Evolutionary conservation across 306 rosid genomes (phyloP).

Genomic region (Pterocarpus santalinus): DNA sequence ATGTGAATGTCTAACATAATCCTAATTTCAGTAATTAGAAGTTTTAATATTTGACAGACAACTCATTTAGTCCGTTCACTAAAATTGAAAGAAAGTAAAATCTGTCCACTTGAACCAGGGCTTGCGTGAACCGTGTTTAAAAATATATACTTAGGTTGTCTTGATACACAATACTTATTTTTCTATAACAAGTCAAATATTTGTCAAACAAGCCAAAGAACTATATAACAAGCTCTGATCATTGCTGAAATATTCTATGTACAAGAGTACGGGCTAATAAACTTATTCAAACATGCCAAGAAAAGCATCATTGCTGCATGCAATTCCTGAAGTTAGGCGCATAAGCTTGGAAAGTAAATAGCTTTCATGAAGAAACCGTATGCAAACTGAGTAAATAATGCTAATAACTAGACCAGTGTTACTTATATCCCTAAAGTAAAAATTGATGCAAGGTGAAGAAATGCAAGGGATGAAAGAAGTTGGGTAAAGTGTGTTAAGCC

Average conservation of each 20-base stretch:
- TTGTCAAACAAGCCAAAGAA: constrained; percentile 5
- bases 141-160: too few relatives aligned
- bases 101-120: too few relatives aligned
- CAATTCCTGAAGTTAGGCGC: too few relatives aligned
- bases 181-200: neutral
- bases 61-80: too few relatives aligned
- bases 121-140: too few relatives aligned
- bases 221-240: constrained; percentile 33
- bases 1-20: too few relatives aligned
- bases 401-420: constrained; percentile 42
- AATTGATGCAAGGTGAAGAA: constrained; percentile 41
- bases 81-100: too few relatives aligned
- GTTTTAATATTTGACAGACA: too few relatives aligned
- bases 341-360: constrained; percentile 31
- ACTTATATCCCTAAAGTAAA: constrained; percentile 48
- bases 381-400: constrained; percentile 50
- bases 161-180: neutral
- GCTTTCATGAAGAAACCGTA: constrained; percentile 39
- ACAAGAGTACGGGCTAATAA: constrained; percentile 36
- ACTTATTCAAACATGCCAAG: constrained; percentile 38
- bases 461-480: constrained; percentile 20
- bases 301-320: constrained; percentile 35
- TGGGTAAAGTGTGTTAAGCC: constrained; percentile 48
- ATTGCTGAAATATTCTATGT: constrained; percentile 38
- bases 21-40: too few relatives aligned